These are phyloP conservation scores for Phytophthora kernoviae DNA, from an alignment of 352 stramenopile genomes.

Conservation along the genomic window DNA sequence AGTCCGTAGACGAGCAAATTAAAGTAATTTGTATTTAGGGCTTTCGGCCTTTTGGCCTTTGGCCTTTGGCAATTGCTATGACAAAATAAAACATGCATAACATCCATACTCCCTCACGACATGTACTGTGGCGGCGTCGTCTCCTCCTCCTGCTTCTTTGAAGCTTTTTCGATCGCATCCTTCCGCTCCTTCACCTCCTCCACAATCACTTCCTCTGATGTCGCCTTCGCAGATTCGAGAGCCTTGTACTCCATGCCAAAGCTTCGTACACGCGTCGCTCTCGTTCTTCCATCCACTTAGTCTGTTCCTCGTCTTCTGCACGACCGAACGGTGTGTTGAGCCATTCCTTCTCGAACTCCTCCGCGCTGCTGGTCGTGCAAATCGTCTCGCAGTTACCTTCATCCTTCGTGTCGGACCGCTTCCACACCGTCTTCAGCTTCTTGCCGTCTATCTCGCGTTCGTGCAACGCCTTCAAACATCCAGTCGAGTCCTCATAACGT, in stretches of 20 bases:
- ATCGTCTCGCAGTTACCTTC: slow-evolving; percentile 58
- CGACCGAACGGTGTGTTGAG: slow-evolving; percentile 64
- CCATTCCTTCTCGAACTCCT: slow-evolving; percentile 76
- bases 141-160: slow-evolving; percentile 71
- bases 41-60: too few relatives aligned
- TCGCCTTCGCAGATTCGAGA: slow-evolving; percentile 17
- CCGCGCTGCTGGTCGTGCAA: slow-evolving; percentile 37
- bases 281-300: slow-evolving; percentile 30
- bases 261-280: slow-evolving; percentile 34
- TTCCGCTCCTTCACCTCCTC: slow-evolving; percentile 40
- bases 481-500: slow-evolving; percentile 80
- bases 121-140: slow-evolving; percentile 57
- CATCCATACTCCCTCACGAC: too few relatives aligned
- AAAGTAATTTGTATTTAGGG: too few relatives aligned
- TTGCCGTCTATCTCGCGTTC: slow-evolving; percentile 72
- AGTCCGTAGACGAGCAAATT: too few relatives aligned
- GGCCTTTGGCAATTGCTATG: too few relatives aligned
- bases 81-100: too few relatives aligned
- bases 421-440: slow-evolving; percentile 63
- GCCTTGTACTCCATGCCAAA: slow-evolving; percentile 47
- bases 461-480: slow-evolving; percentile 69
- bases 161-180: slow-evolving; percentile 59
- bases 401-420: slow-evolving; percentile 49
- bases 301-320: slow-evolving; percentile 42
- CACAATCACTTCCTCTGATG: slow-evolving; percentile 19